Base-by-base conservation (phyloP, 192 early-diverging fungal genomes). In the Chytriomyces hyalinus region DNA sequence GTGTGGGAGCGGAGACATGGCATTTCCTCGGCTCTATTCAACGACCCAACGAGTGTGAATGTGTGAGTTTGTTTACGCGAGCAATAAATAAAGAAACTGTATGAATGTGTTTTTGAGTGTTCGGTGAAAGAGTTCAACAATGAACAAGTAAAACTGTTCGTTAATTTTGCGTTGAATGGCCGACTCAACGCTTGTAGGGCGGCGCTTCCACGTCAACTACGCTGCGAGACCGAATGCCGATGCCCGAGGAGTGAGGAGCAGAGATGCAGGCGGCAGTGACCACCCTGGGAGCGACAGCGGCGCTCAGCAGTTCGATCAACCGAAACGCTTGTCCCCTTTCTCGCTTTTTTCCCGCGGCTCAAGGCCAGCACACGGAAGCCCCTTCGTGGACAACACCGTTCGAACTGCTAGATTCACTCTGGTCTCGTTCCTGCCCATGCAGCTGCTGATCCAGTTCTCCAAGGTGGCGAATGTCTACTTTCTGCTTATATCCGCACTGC, bases 401-500 rank as follows among this genome's bases (percentile, higher is more conserved):
- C 86, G 90, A 15, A 91, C 91, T 11, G 86, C 91, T 10, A 89
- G 90, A 36, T 92, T 91, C 67, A 92, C 76, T 8, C 24, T 90
- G 44, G 80, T 77, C 47, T 79, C 82, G 64, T 92, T 92, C 66
- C 51, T 92, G n/a, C 91, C 91, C 6, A 89, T 85, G 57, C 91
- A 92, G 70, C 69, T 92, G 8, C 80, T 86, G 46, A 83, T 86
- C 17, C 91, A 92, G 79, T 92, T 92, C 68, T 89, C 89, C 50
- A 92, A 91, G 77, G 79, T 92, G 24, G 91, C 91, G 51, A 92
- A 92, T 74, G 68, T 90, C 9, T 92, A 92, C 79, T 92, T 92
- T 60, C 77, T 92, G 79, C 93, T 97, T 77, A 96, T 94, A 10
- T 93, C 93, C 10, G 90, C 91, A 61, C 95, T 97, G 61, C 95